These are phyloP conservation scores for Thozetella sp. DNA, from an alignment of 495 filamentous ascomycete species.

Conservation along the genomic window DNA sequence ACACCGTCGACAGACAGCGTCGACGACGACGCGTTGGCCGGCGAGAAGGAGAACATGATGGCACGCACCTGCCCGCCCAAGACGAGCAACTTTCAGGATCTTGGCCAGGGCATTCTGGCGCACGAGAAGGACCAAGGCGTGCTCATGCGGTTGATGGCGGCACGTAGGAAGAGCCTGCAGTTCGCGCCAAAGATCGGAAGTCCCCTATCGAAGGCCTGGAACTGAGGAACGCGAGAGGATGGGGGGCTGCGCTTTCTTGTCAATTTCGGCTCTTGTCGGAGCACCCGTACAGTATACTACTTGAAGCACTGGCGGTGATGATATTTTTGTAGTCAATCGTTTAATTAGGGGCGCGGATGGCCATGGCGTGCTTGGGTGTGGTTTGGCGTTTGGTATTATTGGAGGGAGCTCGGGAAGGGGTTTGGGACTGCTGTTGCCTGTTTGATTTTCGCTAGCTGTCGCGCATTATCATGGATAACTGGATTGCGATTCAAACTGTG, in stretches of 20 bases:
- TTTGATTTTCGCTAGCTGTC: no score
- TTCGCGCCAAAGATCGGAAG: conserved; percentile 80
- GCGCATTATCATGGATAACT: no score
- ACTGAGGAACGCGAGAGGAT: conserved; percentile 12
- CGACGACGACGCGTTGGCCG: conserved; percentile 11
- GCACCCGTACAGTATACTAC: no score
- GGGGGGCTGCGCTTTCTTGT: background rate
- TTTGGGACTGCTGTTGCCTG: no score
- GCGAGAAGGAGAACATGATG: conserved; percentile 50
- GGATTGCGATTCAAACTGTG: no score
- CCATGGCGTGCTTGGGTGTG: no score
- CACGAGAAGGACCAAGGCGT: conserved; percentile 50
- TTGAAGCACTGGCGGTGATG: no score
- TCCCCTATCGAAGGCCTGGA: conserved; percentile 62
- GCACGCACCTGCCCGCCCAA: conserved; percentile 79
- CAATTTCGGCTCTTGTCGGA: no score
- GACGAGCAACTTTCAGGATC: conserved; percentile 45
- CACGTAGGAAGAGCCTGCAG: conserved; percentile 79
- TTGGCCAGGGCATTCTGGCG: conserved; percentile 31
- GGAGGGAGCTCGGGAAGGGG: no score
- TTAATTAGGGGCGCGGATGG: no score
- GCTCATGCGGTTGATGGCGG: conserved; percentile 69
- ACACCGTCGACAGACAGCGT: conserved; percentile 16
- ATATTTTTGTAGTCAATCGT: no score
- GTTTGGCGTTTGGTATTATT: no score